phyloP scores from a whole-genome alignment of 2,329 filamentous ascomycete genomes.

The Cladosporium sp. region DNA sequence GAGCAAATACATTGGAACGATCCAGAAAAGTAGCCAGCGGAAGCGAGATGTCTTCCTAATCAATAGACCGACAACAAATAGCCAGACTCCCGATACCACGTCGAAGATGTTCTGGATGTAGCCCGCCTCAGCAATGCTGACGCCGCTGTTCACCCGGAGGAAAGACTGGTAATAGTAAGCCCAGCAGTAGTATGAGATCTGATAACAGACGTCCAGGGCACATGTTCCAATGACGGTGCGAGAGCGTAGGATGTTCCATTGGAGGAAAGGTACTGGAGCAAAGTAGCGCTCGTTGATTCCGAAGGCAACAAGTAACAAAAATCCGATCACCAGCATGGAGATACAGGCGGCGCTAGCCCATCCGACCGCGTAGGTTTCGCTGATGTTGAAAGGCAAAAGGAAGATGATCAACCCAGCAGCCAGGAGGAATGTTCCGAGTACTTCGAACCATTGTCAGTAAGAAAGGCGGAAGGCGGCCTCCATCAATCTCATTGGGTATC shows the following conservation, averaged over 20 bases:
- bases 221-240: slow-evolving; percentile 52
- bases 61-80: slow-evolving; percentile 43
- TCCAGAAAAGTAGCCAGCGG: slow-evolving; percentile 36
- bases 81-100: slow-evolving; percentile 40
- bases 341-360: slow-evolving; percentile 38
- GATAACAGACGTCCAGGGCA: slow-evolving; percentile 39
- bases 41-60: slow-evolving; percentile 50
- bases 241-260: slow-evolving; percentile 45
- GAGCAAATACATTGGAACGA: slow-evolving; percentile 33
- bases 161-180: slow-evolving; percentile 39
- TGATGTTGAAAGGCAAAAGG: slow-evolving; percentile 62
- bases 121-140: slow-evolving; percentile 22
- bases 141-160: slow-evolving; percentile 37
- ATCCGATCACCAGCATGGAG: slow-evolving; percentile 37
- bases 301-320: slow-evolving; percentile 35
- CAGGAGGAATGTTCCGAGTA: slow-evolving; percentile 59
- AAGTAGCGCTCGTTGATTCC: slow-evolving; percentile 36
- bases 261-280: slow-evolving; percentile 38
- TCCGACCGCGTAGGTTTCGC: slow-evolving; percentile 25
- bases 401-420: slow-evolving; percentile 59
- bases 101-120: slow-evolving; percentile 33
- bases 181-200: slow-evolving; percentile 33
- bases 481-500: background rate
- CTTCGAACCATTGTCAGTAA: slow-evolving; percentile 16
- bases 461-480: background rate